phyloP scores from a whole-genome alignment of 139 green algal genomes.

The Zygnema cylindricum region DNA sequence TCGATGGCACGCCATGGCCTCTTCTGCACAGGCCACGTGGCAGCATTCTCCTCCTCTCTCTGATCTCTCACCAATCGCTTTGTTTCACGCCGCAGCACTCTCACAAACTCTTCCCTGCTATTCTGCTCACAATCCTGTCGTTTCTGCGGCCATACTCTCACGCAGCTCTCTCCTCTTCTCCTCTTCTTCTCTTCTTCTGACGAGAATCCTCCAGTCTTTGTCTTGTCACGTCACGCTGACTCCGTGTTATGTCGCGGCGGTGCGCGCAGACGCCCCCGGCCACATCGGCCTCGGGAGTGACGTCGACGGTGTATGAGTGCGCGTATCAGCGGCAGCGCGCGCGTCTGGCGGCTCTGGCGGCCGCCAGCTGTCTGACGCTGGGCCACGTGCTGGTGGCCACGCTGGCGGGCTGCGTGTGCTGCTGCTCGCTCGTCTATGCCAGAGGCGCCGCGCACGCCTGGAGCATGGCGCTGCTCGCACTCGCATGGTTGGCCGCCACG shows the following conservation, averaged over 20 bases:
- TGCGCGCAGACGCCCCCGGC: too few species aligned
- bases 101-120: not conserved
- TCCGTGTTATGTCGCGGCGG: not conserved
- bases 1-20: not conserved
- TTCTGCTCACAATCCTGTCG: not conserved
- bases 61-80: not conserved
- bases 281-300: not conserved
- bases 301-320: slow-evolving; percentile 6
- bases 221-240: not conserved
- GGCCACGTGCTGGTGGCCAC: not conserved
- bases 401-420: slow-evolving; percentile 29
- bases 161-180: too few species aligned
- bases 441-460: not conserved
- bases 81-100: not conserved
- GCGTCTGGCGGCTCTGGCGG: not conserved
- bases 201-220: not conserved
- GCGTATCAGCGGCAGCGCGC: slow-evolving; percentile 7
- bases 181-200: not conserved
- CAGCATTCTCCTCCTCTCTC: not conserved
- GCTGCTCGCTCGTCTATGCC: slow-evolving; percentile 13
- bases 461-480: not conserved
- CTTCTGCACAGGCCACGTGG: not conserved
- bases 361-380: not conserved
- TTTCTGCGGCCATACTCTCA: not conserved
- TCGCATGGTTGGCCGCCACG: not conserved